Conservation (phyloP, 23 red algal genomes). For the Gracilaria domingensis region DNA sequence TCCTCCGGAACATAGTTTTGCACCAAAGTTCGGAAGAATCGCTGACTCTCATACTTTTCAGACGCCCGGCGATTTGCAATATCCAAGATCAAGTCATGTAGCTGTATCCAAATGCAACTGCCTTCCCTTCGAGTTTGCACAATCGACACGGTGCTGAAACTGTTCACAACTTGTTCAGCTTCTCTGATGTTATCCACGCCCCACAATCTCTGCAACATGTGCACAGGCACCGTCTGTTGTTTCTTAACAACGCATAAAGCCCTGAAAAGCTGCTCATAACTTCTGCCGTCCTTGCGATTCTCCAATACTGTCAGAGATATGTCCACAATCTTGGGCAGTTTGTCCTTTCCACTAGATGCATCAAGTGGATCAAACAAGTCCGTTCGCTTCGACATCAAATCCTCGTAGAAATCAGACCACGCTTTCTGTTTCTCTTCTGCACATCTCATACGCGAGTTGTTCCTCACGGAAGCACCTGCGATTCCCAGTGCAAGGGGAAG, state of each 20-base stretch:
- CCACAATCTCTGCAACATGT: constrained; percentile 26
- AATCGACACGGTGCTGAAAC: not conserved
- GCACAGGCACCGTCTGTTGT: constrained; percentile 13
- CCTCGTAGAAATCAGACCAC: constrained; percentile 17
- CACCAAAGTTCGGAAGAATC: constrained; percentile 12
- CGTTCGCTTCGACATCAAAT: constrained; percentile 8
- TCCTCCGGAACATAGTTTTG: not conserved
- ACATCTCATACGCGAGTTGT: not conserved
- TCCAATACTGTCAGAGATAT: constrained; percentile 1
- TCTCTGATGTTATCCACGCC: not conserved
- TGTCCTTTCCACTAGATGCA: not conserved
- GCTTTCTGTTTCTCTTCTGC: not conserved
- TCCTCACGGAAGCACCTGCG: not conserved
- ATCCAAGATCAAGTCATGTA: constrained; percentile 21
- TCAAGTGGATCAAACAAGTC: constrained; percentile 1
- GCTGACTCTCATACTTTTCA: constrained; percentile 3
- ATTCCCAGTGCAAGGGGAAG: constrained; percentile 30
- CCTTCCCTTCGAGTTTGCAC: not conserved
- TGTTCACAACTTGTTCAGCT: constrained; percentile 13
- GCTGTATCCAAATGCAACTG: constrained; percentile 1
- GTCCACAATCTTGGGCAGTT: constrained; percentile 12
- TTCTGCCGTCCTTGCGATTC: not conserved
- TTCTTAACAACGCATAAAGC: constrained; percentile 27
- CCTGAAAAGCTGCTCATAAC: constrained; percentile 3
- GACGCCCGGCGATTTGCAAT: not conserved